Conservation (phyloP, 768 basidiomycete species). For the Porpolomopsis calyptriformis region DNA sequence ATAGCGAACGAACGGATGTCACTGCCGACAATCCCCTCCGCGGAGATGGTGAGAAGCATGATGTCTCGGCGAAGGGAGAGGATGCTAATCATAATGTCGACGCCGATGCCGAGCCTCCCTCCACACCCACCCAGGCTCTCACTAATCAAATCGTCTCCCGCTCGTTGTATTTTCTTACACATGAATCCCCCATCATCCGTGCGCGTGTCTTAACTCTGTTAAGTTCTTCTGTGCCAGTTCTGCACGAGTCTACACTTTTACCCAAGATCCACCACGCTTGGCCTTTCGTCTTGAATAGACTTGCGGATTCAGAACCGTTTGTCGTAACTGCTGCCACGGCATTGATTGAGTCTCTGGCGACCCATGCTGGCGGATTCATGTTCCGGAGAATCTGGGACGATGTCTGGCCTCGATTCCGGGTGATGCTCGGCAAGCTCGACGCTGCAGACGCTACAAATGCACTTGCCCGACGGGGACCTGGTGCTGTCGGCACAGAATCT, state of each 20-base stretch:
- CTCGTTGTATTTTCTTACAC: slow-evolving; percentile 84
- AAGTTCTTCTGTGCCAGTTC: slow-evolving; percentile 59
- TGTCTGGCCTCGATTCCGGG: slow-evolving; percentile 77
- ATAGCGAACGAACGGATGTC: slow-evolving; percentile 30
- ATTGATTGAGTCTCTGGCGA: slow-evolving; percentile 62
- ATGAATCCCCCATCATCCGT: slow-evolving; percentile 77
- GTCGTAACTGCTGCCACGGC: slow-evolving; percentile 70
- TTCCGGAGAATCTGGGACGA: slow-evolving; percentile 79
- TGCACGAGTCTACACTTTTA: slow-evolving; percentile 63
- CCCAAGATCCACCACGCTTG: slow-evolving; percentile 82
- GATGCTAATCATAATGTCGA: slow-evolving; percentile 19
- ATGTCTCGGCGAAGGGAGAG: slow-evolving; percentile 17
- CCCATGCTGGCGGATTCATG: slow-evolving; percentile 78
- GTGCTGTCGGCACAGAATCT: slow-evolving; percentile 50
- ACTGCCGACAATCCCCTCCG: slow-evolving; percentile 38
- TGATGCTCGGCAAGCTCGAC: slow-evolving; percentile 49
- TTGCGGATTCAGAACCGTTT: slow-evolving; percentile 62
- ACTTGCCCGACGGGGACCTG: slow-evolving; percentile 43
- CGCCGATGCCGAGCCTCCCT: slow-evolving; percentile 37
- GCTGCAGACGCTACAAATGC: slow-evolving; percentile 58
- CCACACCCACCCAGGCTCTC: slow-evolving; percentile 63
- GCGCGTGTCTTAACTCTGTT: slow-evolving; percentile 73
- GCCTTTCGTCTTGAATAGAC: slow-evolving; percentile 86
- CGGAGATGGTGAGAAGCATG: slow-evolving; percentile 31
- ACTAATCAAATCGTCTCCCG: slow-evolving; percentile 81